A percentile compares a stretch with the other conserved stretches of the same genome.
Evolutionary conservation across 225 moss, liverwort and hornwort genomes (phyloP).

Genomic region (Physcomitrium patens): DNA sequence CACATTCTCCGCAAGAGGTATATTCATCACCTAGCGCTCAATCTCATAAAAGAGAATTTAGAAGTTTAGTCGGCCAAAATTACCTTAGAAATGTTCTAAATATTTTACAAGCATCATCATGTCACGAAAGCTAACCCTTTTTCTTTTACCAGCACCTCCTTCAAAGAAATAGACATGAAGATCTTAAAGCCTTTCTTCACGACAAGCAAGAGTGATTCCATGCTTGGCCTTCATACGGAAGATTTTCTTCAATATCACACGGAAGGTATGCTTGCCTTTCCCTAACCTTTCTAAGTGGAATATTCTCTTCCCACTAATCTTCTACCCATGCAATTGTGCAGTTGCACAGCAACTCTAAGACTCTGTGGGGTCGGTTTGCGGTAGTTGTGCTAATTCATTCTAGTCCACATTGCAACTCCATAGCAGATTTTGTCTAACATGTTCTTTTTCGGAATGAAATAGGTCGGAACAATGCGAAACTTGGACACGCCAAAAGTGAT

Average conservation of each 20-base stretch:
- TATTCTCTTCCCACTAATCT: neutral
- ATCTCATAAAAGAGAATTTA: neutral
- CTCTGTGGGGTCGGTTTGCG: neutral
- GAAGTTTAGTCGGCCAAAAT: neutral
- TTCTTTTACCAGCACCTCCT: neutral
- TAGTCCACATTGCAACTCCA: neutral
- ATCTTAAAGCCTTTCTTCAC: slow-evolving; percentile 5
- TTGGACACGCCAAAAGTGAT: slow-evolving; percentile 1
- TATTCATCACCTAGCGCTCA: neutral
- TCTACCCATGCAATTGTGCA: neutral
- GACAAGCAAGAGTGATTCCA: neutral
- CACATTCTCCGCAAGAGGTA: slow-evolving; percentile 5
- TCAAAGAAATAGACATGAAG: neutral
- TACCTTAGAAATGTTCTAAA: neutral
- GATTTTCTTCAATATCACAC: neutral
- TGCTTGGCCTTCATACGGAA: neutral
- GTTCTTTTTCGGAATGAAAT: neutral
- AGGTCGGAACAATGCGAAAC: neutral
- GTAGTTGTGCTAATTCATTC: neutral
- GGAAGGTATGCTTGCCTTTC: neutral
- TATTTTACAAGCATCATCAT: neutral
- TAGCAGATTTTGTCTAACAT: neutral
- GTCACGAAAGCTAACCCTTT: neutral
- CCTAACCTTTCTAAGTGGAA: no score
- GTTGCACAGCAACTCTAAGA: neutral